Percentiles rank a stretch among this genome's conserved stretches.
These are phyloP conservation scores for Xenosphaeropsis pyriputrescens DNA, from an alignment of 2,329 filamentous ascomycete genomes.

Conservation along the genomic window DNA sequence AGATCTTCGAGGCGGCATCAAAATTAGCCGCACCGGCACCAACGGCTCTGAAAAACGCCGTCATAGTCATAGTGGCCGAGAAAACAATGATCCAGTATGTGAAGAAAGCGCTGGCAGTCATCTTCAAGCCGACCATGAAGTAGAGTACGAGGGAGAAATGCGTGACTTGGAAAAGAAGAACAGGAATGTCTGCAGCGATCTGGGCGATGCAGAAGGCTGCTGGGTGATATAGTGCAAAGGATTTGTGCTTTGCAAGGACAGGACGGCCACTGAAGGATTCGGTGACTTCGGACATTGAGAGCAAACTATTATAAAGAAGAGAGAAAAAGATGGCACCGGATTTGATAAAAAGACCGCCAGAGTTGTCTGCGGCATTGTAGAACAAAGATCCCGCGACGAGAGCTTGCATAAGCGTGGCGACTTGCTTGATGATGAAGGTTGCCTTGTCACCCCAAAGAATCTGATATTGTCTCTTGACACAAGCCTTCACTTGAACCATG, in stretches of 20 bases:
- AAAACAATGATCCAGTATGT: constrained; percentile 43
- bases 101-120: constrained; percentile 39
- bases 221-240: constrained; percentile 42
- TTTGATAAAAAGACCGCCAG: constrained; percentile 47
- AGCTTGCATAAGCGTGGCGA: constrained; percentile 39
- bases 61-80: constrained; percentile 38
- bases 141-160: constrained; percentile 43
- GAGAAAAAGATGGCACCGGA: constrained; percentile 50
- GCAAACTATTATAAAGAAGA: constrained; percentile 43
- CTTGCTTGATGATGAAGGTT: constrained; percentile 47
- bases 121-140: constrained; percentile 45
- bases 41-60: constrained; percentile 38
- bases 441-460: constrained; percentile 50
- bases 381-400: constrained; percentile 53
- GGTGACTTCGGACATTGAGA: constrained; percentile 53
- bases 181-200: constrained; percentile 36
- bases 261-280: constrained; percentile 45
- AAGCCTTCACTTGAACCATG: constrained; percentile 36
- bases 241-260: constrained; percentile 41
- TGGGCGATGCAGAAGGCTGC: constrained; percentile 43
- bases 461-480: constrained; percentile 45
- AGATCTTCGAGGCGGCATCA: constrained; percentile 42
- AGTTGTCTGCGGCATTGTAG: constrained; percentile 43
- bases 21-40: constrained; percentile 41
- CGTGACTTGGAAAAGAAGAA: constrained; percentile 41